phyloP scores from a whole-genome alignment of 2,329 filamentous ascomycete genomes.

The Fusarium mundagurra region DNA sequence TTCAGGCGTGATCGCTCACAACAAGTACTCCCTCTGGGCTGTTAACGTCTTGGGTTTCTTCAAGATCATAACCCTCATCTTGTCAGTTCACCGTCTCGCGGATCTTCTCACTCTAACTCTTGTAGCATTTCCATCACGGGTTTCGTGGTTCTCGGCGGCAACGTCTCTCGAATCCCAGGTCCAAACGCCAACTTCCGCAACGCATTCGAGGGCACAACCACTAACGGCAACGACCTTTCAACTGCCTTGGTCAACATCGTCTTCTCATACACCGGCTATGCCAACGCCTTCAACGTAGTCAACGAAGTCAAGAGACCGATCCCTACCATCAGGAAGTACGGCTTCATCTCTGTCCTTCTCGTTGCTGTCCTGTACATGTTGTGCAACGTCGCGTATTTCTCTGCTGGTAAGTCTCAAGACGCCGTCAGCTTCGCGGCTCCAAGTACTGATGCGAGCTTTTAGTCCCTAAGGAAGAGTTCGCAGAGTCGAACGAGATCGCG shows the following conservation, averaged over 20 bases:
- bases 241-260: slow-evolving; percentile 67
- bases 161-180: slow-evolving; percentile 44
- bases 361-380: slow-evolving; percentile 67
- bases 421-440: rapidly evolving
- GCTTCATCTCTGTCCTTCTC: slow-evolving; percentile 58
- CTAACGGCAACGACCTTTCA: slow-evolving; percentile 50
- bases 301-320: slow-evolving; percentile 71
- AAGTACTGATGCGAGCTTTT: slow-evolving; percentile 37
- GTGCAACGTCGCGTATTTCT: slow-evolving; percentile 70
- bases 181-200: slow-evolving; percentile 50
- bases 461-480: slow-evolving; percentile 64
- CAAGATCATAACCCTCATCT: slow-evolving; percentile 71
- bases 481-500: slow-evolving; percentile 61
- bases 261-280: slow-evolving; percentile 67
- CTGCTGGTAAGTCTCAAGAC: slow-evolving; percentile 46
- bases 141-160: slow-evolving; percentile 64
- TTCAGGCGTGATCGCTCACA: slow-evolving; percentile 63
- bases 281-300: slow-evolving; percentile 69
- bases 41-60: slow-evolving; percentile 66
- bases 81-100: slow-evolving; percentile 54
- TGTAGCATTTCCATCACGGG: slow-evolving; percentile 63
- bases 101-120: rapidly evolving
- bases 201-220: slow-evolving; percentile 49
- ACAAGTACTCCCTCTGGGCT: slow-evolving; percentile 64
- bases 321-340: slow-evolving; percentile 61